Evolutionary conservation across 2,329 filamentous ascomycete species (phyloP), one percentile per base, ranked within the genome.

Genomic region (Hymenoscyphus linearis): DNA sequence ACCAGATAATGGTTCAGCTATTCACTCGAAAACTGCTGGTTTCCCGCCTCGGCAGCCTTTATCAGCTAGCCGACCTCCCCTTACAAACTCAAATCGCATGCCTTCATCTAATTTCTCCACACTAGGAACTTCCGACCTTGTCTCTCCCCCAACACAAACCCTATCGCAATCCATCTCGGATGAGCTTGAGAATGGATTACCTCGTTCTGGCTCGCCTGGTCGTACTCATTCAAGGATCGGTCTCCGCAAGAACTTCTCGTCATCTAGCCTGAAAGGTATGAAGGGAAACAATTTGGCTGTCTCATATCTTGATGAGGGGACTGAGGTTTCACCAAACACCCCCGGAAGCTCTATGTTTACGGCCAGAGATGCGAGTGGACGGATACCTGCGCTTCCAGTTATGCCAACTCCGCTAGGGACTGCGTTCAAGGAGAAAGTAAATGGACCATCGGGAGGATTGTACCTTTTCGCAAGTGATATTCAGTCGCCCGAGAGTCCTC

Each of bases 381-480:
- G 81, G 57, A 75, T 84, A 65, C 75, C 82, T 68, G 77, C 82
- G 58, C 74, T 90, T 55, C 85, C 89, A 7, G 77, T 84, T 1
- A 72, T 90, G 26, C 87, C 90, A 10, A 91, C 89, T 2, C 87
- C 89, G 13, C 81, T 86, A 40, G 80, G 82, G 0, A 78, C 85
- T 10, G 80, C 84, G 1, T 89, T 90, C 67, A 79, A 79, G 27
- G 83, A 86, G 13, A 79, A 81, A 54, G 74, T 80, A 61, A 82
- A 82, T 10, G 80, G 82, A 16, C 82, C 81, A 44, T 79, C 83
- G 4, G 87, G 87, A 26, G 90, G 89, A 5, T 78, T 93, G 60
- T 87, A 91, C 71, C 79, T 98, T 1, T 96, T 98, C 69, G 91
- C 96, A 64, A 90, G 84, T 67, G 85, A 90, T 64, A 89, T 96